Evolutionary conservation across 2,329 filamentous ascomycete species (phyloP).

Genomic region (Onygena corvina): DNA sequence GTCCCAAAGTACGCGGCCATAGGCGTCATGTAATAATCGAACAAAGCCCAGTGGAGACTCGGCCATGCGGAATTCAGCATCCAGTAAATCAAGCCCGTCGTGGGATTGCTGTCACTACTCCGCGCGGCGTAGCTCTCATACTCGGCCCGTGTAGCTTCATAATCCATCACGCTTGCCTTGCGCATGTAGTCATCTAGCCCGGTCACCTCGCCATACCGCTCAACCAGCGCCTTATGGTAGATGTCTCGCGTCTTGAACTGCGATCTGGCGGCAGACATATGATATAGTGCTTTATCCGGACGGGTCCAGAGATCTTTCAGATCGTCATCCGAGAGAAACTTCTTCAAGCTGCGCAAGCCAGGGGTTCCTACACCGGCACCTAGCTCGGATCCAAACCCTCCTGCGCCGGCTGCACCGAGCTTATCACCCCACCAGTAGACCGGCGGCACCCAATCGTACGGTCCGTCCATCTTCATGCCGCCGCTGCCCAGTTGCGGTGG

Average conservation of each 20-base stretch:
- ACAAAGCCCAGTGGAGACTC: constrained; percentile 52
- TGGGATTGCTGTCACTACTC: constrained; percentile 41
- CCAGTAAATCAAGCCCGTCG: constrained; percentile 54
- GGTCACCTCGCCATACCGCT: constrained; percentile 41
- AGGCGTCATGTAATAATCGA: constrained; percentile 50
- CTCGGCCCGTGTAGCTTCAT: constrained; percentile 49
- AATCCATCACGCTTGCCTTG: constrained; percentile 52
- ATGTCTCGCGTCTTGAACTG: constrained; percentile 46
- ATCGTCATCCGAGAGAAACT: constrained; percentile 42
- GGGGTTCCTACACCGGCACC: constrained; percentile 52
- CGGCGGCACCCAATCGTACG: constrained; percentile 55
- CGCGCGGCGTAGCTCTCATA: constrained; percentile 46
- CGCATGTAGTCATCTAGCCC: constrained; percentile 47
- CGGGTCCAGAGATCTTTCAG: constrained; percentile 45
- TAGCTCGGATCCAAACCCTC: constrained; percentile 52
- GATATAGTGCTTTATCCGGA: constrained; percentile 44
- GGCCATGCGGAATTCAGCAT: constrained; percentile 57
- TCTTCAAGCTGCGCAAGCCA: constrained; percentile 42
- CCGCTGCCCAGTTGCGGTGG: constrained; percentile 42
- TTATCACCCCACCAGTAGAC: constrained; percentile 50
- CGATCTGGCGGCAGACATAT: constrained; percentile 48
- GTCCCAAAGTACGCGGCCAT: constrained; percentile 49
- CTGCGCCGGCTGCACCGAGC: constrained; percentile 41
- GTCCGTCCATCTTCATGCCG: constrained; percentile 55
- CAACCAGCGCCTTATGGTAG: constrained; percentile 45